Evolutionary conservation across 805 yeast genomes (phyloP), one percentile per base, ranked within the genome.

Genomic region (Candida chilensis): DNA sequence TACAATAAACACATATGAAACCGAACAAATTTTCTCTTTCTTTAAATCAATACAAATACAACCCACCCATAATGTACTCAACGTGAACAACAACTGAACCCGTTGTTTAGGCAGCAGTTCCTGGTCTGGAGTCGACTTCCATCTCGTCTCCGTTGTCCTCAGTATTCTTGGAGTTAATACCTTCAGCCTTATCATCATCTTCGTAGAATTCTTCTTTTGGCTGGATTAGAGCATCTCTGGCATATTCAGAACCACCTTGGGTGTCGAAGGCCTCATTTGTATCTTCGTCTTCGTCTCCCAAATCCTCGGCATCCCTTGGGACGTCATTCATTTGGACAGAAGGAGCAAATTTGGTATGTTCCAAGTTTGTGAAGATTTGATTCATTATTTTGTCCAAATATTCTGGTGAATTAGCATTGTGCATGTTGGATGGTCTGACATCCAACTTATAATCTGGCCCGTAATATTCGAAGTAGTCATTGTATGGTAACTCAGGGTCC

Each of bases 401-500:
- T 53, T 88, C 96, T 16, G 94, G 90, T 16, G 90, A 74, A 57
- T 90, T 90, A 30, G 95, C 95, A 57, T 90, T 90, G 61, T 82
- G 84, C 97, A 90, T 90, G 57, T 90, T 90, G 9, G 94, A 81
- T 9, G 96, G 94, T 40, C 96, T 70, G 29, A 90, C 98, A 50
- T 90, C 96, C 36, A 90, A 69, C 54, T 86, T 80, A 56, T 90
- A 90, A 59, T 90, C 96, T 3, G 98, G 98, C 0, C 96, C 97
- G 54, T 82, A 90, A 61, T 90, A 90, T 58, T 90, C 97, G 59
- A 85, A 90, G 60, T 90, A 90, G 53, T 90, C 97, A 53, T 90
- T 88, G 64, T 86, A 88, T 4, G 96, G 96, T 39, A 88, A 59
- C 42, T 74, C 79, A n/a, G 78, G 57, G 16, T 85, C 83, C 44